These are phyloP conservation scores for Neohortaea acidophila DNA, from an alignment of 495 filamentous ascomycete genomes.

Conservation along the genomic window DNA sequence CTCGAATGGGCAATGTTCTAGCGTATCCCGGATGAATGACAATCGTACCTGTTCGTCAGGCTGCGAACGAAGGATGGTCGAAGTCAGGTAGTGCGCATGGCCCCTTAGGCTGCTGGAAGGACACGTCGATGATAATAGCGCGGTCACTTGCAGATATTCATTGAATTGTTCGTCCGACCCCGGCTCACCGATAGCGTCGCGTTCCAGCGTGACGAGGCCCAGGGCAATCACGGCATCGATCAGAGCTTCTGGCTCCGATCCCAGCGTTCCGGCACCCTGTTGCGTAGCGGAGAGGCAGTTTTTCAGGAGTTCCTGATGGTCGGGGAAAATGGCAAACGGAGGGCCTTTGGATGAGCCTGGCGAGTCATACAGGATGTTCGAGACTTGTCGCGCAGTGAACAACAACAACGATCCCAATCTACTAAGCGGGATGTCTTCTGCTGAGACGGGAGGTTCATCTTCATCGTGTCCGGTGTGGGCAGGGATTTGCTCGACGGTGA, in stretches of 20 bases:
- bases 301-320: conserved; percentile 26
- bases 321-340: conserved; percentile 24
- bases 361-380: conserved; percentile 22
- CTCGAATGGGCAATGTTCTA: conserved; percentile 66
- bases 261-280: conserved; percentile 18
- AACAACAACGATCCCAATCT: conserved; percentile 37
- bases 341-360: conserved; percentile 2
- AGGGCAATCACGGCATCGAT: conserved; percentile 35
- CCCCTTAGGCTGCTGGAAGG: conserved; percentile 51
- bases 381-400: conserved; percentile 25
- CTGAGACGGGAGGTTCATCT: conserved; percentile 28
- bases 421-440: conserved; percentile 57
- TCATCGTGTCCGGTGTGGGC: conserved; percentile 28
- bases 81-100: conserved; percentile 59
- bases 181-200: conserved; percentile 26
- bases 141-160: conserved; percentile 39
- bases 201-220: conserved; percentile 25
- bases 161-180: conserved; percentile 26
- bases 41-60: conserved; percentile 55
- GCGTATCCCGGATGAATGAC: conserved; percentile 60
- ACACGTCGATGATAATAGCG: conserved; percentile 52
- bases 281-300: conserved; percentile 22
- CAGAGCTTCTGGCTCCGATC: conserved; percentile 27
- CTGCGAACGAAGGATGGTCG: conserved; percentile 57
- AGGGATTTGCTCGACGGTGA: conserved; percentile 24